Evolutionary conservation across 2,329 filamentous ascomycete genomes (phyloP), one percentile per base, ranked within the genome.

Genomic region (Ophiostoma australiae): DNA sequence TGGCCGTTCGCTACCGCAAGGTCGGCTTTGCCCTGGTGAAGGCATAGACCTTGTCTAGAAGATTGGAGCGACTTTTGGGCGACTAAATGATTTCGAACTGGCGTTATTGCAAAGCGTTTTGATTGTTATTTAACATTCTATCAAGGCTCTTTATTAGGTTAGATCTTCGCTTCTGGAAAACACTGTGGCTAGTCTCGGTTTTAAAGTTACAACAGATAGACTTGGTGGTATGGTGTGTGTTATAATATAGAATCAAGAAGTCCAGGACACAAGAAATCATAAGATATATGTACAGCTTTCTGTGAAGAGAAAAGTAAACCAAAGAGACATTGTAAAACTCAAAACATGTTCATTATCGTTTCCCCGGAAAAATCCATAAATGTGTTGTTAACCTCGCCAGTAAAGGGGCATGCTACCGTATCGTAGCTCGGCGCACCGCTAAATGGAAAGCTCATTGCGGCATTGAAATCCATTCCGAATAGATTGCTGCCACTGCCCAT

Each of bases 11-110:
- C 4, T 67, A 35, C 67, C 66, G 69, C 61, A 71, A 71, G 48
- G 70, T 69, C 17, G 70, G 70, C 41, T 61, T 71, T n/a, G 15
- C 41, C 35, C 7, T 69, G 67, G 68, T 67, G 6, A 71, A 71
- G 61, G 70, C 70, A 44, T 71, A 69, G 61, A n/a, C 1, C 23
- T 61, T 48, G 44, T 48, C 5, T n/a, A 48, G 39, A 41, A 13
- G 13, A 3, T 41, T 11, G 39, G 55, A 11, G 55, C 8, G 55
- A 15, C 10, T 31, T 61, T 11, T 7, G 55, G 55, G 10, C 15
- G 23, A 35, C 27, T 31, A 35, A 17, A 35, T 6, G 7, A 58
- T 27, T 27, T 13, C 23, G 4, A n/a, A 27, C 11, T 31, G 23
- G 23, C 10, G n/a, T 58, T 27, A 23, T 55, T 27, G n/a, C 10